Base-by-base conservation (phyloP, 176 grass and related monocot species). In the Zizania latifolia region DNA sequence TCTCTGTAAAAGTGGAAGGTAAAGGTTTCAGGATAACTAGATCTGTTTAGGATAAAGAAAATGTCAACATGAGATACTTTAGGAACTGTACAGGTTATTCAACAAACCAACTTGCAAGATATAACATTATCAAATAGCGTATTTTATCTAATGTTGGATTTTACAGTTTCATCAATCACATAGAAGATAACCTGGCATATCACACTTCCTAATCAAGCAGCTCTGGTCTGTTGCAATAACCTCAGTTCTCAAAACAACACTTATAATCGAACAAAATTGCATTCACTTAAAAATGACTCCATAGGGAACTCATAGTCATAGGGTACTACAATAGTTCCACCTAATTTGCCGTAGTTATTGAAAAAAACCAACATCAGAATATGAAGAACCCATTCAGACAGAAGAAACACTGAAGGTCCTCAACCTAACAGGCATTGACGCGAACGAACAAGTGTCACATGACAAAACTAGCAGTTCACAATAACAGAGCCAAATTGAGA, bases 1-100 rank as follows among this genome's bases (percentile, higher is more conserved):
- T 88, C 91, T 94, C 95, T 94, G 82, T 58, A 45, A 72, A 79
- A 65, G 41, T 53, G 29, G 38, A 48, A 41, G 16, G 19, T n/a
- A 50, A 53, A 53, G 8, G 5, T 58, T 75, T 68, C 16, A 33
- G 31, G 6, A 8, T 33, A 41, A 31, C 6, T 40, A 41, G 13
- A 31, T 21, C 31, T 39, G 10, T 14, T 69, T 16, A 28, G 12
- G 29, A 63, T 10, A 67, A 78, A 78, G 3, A 40, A 40, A 53
- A 16, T 34, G 0, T 19, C 26, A 16, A 17, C 11, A 39, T 40
- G 60, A 70, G 34, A 0, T 58, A 5, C 10, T 10, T 29, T 13
- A 69, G 19, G 22, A 57, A 59, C 19, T n/a, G 36, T 34, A 44
- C 15, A 43, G 41, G 41, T 69, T 55, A 33, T 15, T 40, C 7